These are phyloP conservation scores for Diaporthe helianthi DNA, from an alignment of 2,329 filamentous ascomycete genomes.

Conservation along the genomic window DNA sequence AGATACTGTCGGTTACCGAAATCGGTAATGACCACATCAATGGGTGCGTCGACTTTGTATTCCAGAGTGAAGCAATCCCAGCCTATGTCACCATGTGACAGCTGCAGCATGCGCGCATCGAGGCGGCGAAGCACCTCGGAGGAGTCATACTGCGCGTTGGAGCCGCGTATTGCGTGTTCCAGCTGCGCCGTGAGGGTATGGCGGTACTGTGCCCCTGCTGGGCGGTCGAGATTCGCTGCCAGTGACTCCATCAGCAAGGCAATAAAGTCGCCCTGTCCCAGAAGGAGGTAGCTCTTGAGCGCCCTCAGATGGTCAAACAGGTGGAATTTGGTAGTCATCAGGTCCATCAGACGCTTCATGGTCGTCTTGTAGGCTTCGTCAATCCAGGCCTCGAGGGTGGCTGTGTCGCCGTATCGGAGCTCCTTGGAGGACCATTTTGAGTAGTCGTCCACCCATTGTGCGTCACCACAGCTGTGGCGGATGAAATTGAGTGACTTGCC, in stretches of 20 bases:
- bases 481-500: conserved; percentile 99
- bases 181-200: conserved; percentile 97
- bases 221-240: conserved; percentile 88
- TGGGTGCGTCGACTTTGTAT: conserved; percentile 96
- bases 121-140: conserved; percentile 89
- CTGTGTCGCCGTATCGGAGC: conserved; percentile 90
- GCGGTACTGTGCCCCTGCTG: conserved; percentile 94
- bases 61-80: conserved; percentile 99
- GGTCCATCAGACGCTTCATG: conserved; percentile 90
- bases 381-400: conserved; percentile 89
- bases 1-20: conserved; percentile 96
- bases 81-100: conserved; percentile 95
- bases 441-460: conserved; percentile 94
- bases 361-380: conserved; percentile 98
- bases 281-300: conserved; percentile 90
- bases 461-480: conserved; percentile 91
- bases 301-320: conserved; percentile 91
- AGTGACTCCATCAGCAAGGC: conserved; percentile 96
- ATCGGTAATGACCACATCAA: conserved; percentile 95
- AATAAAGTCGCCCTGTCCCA: conserved; percentile 97
- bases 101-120: conserved; percentile 97
- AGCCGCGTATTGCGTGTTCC: conserved; percentile 95
- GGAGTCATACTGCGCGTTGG: conserved; percentile 94
- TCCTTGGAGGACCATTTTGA: conserved; percentile 93
- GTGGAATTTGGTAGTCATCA: conserved; percentile 96